Evolutionary conservation across 768 basidiomycete genomes (phyloP).

Genomic region (button mushroom (Agaricus bisporus)): DNA sequence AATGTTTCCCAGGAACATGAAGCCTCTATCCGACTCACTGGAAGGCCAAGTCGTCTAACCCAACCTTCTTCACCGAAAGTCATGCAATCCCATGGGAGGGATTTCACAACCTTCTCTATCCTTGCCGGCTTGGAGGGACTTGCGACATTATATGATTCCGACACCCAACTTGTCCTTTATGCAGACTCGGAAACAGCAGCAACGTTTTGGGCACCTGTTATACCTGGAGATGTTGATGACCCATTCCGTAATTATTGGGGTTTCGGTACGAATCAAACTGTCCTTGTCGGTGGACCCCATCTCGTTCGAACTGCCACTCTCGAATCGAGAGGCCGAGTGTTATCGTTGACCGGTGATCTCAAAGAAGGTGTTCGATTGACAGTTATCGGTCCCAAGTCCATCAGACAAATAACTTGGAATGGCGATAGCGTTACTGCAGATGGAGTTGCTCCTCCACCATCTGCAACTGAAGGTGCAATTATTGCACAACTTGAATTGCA

Average conservation of each 20-base stretch:
- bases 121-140: constrained; percentile 51
- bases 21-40: constrained; percentile 36
- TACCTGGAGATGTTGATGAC: constrained; percentile 34
- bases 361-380: constrained; percentile 51
- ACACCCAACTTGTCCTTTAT: constrained; percentile 61
- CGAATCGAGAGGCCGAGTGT: constrained; percentile 29
- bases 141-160: constrained; percentile 60
- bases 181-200: constrained; percentile 60
- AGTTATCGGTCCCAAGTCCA: constrained; percentile 51
- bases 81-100: constrained; percentile 20
- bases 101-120: constrained; percentile 44
- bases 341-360: constrained; percentile 67
- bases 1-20: constrained; percentile 52
- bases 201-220: constrained; percentile 72
- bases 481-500: constrained; percentile 37
- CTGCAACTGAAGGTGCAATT: constrained; percentile 36
- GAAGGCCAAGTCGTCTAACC: constrained; percentile 36
- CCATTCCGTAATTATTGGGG: constrained; percentile 62
- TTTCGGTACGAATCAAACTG: constrained; percentile 63
- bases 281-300: constrained; percentile 62
- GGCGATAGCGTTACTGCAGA: constrained; percentile 40
- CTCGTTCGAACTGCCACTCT: constrained; percentile 54
- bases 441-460: constrained; percentile 23
- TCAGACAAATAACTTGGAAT: constrained; percentile 68
- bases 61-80: constrained; percentile 22